Percentiles rank a stretch among this genome's conserved stretches.
Conservation (phyloP, 2,329 filamentous ascomycete species). For the Ceratocystis albifundus region DNA sequence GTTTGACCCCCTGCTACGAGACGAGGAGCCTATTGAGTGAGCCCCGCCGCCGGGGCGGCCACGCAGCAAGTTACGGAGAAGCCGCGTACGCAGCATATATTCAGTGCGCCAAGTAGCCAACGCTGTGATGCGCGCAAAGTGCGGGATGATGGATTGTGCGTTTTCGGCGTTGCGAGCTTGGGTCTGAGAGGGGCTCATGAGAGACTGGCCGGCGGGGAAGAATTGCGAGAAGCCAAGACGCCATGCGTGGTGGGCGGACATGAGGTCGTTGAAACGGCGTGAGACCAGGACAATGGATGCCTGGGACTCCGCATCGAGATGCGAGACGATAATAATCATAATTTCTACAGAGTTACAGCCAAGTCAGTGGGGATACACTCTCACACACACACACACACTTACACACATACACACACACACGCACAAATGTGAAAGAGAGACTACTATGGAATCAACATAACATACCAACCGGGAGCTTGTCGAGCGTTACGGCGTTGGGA, state of each 20-base stretch:
- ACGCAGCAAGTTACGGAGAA: slow-evolving; percentile 67
- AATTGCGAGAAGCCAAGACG: slow-evolving; percentile 81
- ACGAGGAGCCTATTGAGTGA: slow-evolving; percentile 32
- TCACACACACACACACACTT: slow-evolving; percentile 22
- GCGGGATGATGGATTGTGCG: slow-evolving; percentile 58
- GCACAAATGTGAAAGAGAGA: slow-evolving; percentile 13
- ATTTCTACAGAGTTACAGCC: slow-evolving; percentile 55
- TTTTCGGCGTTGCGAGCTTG: slow-evolving; percentile 32
- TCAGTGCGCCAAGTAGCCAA: slow-evolving; percentile 93
- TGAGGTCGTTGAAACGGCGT: slow-evolving; percentile 70
- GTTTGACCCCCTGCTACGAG: slow-evolving; percentile 38
- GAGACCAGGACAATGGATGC: slow-evolving; percentile 75
- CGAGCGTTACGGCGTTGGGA: neutral
- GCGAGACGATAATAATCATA: slow-evolving; percentile 78
- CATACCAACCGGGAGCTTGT: slow-evolving; percentile 13
- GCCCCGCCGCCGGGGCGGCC: slow-evolving; percentile 55
- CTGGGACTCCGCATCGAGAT: slow-evolving; percentile 76
- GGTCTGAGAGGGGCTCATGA: neutral
- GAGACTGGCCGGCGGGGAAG: slow-evolving; percentile 59
- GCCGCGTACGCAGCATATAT: slow-evolving; percentile 75
- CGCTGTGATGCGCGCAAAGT: slow-evolving; percentile 70
- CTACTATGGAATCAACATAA: neutral
- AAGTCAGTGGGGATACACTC: slow-evolving; percentile 20
- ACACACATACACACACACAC: slow-evolving; percentile 24
- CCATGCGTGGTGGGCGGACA: slow-evolving; percentile 90